Conservation (phyloP, 2,329 filamentous ascomycete species). For the Aspergillus carbonarius region DNA sequence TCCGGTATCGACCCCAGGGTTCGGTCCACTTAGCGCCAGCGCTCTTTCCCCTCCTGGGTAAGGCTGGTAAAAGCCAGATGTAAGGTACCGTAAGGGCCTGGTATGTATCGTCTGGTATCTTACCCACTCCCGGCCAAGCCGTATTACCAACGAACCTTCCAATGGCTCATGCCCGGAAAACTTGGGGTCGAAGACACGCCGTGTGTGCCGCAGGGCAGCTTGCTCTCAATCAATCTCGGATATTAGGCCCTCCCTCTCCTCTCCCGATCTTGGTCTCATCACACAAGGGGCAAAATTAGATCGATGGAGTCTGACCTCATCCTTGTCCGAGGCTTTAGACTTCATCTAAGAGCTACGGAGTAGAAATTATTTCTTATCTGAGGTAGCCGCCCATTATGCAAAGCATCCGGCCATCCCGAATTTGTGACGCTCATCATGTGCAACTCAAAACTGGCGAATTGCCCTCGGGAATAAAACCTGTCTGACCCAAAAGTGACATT, state of each 20-base stretch:
- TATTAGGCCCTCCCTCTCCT: neutral
- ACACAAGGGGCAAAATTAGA: neutral
- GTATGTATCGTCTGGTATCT: neutral
- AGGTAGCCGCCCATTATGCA: conserved; percentile 2
- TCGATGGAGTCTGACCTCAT: neutral
- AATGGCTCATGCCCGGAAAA: neutral
- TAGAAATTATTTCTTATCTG: neutral
- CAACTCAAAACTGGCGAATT: conserved; percentile 18
- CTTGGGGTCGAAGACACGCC: neutral
- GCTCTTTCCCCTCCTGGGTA: neutral
- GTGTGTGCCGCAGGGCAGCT: neutral
- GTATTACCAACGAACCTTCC: neutral
- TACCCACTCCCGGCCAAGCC: neutral
- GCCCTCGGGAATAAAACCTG: conserved; percentile 15
- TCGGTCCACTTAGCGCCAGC: conserved; percentile 18
- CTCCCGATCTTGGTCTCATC: neutral
- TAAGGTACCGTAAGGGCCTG: neutral
- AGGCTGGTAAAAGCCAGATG: neutral
- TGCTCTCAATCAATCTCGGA: neutral
- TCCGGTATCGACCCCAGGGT: conserved; percentile 18
- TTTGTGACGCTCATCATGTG: conserved; percentile 24
- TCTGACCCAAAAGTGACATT: conserved; percentile 7
- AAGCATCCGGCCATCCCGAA: conserved; percentile 25
- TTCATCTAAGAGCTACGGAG: neutral
- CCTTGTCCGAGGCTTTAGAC: neutral